These are phyloP conservation scores for Kwoniella dejecticola DNA, from an alignment of 768 basidiomycete genomes.

Conservation along the genomic window DNA sequence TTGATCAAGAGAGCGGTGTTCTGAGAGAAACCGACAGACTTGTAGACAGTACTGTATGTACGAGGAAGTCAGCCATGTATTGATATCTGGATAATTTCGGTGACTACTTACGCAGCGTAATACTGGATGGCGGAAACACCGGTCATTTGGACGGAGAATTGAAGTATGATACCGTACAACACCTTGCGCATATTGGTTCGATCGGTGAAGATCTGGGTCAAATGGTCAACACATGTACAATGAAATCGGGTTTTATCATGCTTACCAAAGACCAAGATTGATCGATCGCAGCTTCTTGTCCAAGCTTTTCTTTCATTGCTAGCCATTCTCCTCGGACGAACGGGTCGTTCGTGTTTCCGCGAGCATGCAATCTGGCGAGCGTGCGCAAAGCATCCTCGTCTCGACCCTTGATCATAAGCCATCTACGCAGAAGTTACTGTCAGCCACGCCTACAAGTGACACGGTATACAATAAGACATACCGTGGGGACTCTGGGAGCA, in stretches of 20 bases:
- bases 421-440: conserved; percentile 57
- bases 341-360: conserved; percentile 66
- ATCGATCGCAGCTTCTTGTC: conserved; percentile 62
- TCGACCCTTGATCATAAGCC: conserved; percentile 72
- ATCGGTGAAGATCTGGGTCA: conserved; percentile 55
- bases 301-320: conserved; percentile 74
- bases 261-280: conserved; percentile 56
- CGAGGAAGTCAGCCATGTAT: not conserved
- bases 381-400: conserved; percentile 68
- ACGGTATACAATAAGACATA: not conserved
- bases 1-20: conserved; percentile 63
- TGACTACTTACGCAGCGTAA: conserved; percentile 56
- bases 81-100: not conserved
- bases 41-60: conserved; percentile 13
- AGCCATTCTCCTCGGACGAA: conserved; percentile 42
- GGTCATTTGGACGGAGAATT: conserved; percentile 67
- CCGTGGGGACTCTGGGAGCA: conserved; percentile 76
- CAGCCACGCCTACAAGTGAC: not conserved
- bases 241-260: not conserved
- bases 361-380: conserved; percentile 81
- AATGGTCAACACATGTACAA: conserved; percentile 41
- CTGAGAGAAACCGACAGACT: conserved; percentile 31
- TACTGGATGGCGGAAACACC: conserved; percentile 65
- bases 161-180: conserved; percentile 56
- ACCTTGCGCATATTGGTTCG: conserved; percentile 33